Evolutionary conservation across 2,329 filamentous ascomycete genomes (phyloP).

Genomic region (Dactylellina parvicollis): DNA sequence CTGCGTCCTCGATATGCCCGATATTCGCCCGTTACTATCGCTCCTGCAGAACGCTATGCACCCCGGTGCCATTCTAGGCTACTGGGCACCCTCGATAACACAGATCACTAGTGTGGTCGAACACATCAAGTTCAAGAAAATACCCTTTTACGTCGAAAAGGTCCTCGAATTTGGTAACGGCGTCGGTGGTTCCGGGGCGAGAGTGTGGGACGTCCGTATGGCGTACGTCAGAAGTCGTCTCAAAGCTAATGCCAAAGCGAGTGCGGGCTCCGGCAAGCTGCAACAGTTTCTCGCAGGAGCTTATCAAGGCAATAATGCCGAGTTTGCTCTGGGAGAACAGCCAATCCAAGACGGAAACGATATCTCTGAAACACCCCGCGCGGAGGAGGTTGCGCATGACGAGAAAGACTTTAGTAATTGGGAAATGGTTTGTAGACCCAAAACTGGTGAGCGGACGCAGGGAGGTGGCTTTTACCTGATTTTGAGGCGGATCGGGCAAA

Average conservation of each 20-base stretch:
- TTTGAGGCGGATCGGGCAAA: slow-evolving; percentile 51
- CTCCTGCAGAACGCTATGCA: slow-evolving; percentile 21
- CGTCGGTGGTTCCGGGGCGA: slow-evolving; percentile 66
- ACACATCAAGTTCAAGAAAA: slow-evolving; percentile 56
- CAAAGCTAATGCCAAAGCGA: slow-evolving; percentile 15
- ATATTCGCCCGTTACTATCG: slow-evolving; percentile 22
- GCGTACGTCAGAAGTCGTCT: slow-evolving; percentile 62
- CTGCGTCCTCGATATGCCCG: slow-evolving; percentile 49
- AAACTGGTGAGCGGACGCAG: slow-evolving; percentile 54
- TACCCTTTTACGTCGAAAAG: slow-evolving; percentile 64
- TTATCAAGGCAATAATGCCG: background rate
- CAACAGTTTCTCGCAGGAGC: slow-evolving; percentile 7
- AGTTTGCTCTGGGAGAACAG: slow-evolving; percentile 11
- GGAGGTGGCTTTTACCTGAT: slow-evolving; percentile 58
- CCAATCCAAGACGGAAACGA: slow-evolving; percentile 17
- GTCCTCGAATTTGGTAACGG: slow-evolving; percentile 70
- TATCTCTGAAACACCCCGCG: background rate
- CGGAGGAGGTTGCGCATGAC: background rate
- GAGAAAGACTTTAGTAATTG: slow-evolving; percentile 7
- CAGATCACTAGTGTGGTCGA: slow-evolving; percentile 27
- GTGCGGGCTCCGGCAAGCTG: background rate
- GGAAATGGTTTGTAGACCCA: slow-evolving; percentile 58
- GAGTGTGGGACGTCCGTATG: slow-evolving; percentile 72
- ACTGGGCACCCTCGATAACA: slow-evolving; percentile 48
- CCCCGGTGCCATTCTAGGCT: slow-evolving; percentile 34